A percentile compares a stretch with the other conserved stretches of the same genome.
These are phyloP conservation scores for Coccomyxa sp. DNA, from an alignment of 139 green algal genomes.

Conservation along the genomic window DNA sequence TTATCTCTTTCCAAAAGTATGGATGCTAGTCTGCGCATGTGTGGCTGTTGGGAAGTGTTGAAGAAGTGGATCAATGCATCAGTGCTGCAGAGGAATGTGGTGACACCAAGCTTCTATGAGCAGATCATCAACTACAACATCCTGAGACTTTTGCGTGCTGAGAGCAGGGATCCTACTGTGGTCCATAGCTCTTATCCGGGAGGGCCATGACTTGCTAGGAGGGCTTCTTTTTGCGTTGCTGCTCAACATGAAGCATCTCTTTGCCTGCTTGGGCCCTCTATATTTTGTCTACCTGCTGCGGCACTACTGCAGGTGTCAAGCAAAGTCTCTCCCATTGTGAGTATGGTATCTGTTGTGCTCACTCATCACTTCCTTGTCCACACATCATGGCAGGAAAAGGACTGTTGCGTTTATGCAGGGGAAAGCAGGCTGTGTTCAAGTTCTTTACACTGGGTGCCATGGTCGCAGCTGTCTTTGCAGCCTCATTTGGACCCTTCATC, in stretches of 20 bases:
- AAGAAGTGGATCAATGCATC: too few relatives aligned
- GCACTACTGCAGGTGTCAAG: slow-evolving; percentile 43
- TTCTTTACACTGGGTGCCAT: slow-evolving; percentile 42
- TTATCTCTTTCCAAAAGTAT: too few relatives aligned
- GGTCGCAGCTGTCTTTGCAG: slow-evolving; percentile 48
- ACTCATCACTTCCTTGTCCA: neutral
- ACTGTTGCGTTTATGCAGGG: slow-evolving; percentile 13
- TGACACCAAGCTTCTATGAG: too few relatives aligned
- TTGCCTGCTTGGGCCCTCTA: slow-evolving; percentile 73
- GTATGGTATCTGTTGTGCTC: neutral
- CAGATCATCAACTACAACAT: too few relatives aligned
- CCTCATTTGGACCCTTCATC: slow-evolving; percentile 74
- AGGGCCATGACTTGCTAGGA: slow-evolving; percentile 28
- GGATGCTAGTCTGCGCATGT: too few relatives aligned
- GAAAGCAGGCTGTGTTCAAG: neutral
- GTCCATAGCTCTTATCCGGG: slow-evolving; percentile 43
- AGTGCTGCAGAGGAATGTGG: too few relatives aligned
- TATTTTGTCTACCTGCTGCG: slow-evolving; percentile 79
- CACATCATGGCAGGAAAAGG: neutral
- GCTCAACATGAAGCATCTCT: slow-evolving; percentile 94
- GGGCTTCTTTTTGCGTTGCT: slow-evolving; percentile 75
- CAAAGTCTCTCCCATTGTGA: neutral
- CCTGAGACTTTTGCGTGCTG: neutral
- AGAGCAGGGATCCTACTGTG: slow-evolving; percentile 64
- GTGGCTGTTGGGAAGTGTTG: too few relatives aligned